These are phyloP conservation scores for Dendrobium nobile DNA, from an alignment of 106 monocot genomes.

Conservation along the genomic window DNA sequence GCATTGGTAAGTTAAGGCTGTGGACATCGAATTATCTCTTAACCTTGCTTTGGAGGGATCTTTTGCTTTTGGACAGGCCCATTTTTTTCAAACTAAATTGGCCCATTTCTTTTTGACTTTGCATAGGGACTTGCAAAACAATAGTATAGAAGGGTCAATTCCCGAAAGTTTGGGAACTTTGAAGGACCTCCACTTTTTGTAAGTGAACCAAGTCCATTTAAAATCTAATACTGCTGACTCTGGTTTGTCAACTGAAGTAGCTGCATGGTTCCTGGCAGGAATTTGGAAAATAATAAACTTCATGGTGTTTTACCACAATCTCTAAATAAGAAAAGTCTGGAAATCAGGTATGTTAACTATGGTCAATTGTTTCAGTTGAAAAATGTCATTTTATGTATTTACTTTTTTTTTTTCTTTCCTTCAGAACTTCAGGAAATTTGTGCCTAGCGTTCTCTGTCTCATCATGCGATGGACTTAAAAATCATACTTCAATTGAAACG, in stretches of 20 bases:
- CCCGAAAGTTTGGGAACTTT: constrained; percentile 44
- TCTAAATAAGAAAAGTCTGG: constrained; percentile 29
- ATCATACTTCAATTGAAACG: constrained; percentile 34
- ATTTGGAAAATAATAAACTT: constrained; percentile 48
- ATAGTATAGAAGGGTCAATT: constrained; percentile 36
- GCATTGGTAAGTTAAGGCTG: too few species aligned
- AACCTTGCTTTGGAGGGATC: too few species aligned
- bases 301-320: constrained; percentile 33
- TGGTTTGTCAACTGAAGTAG: background rate
- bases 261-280: constrained; percentile 15
- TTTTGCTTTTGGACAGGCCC: too few species aligned
- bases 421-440: constrained; percentile 44
- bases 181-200: constrained; percentile 44
- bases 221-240: background rate
- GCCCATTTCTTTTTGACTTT: background rate
- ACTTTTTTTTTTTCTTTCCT: background rate
- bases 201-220: constrained; percentile 8
- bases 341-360: constrained; percentile 28
- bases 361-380: background rate
- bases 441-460: constrained; percentile 38
- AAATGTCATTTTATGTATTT: background rate
- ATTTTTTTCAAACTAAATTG: background rate
- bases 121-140: constrained; percentile 45
- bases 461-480: constrained; percentile 11
- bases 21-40: too few species aligned